A percentile compares a stretch with the other conserved stretches of the same genome.
phyloP scores from a whole-genome alignment of 2,329 filamentous ascomycete species.

The Cladosporium sp. region DNA sequence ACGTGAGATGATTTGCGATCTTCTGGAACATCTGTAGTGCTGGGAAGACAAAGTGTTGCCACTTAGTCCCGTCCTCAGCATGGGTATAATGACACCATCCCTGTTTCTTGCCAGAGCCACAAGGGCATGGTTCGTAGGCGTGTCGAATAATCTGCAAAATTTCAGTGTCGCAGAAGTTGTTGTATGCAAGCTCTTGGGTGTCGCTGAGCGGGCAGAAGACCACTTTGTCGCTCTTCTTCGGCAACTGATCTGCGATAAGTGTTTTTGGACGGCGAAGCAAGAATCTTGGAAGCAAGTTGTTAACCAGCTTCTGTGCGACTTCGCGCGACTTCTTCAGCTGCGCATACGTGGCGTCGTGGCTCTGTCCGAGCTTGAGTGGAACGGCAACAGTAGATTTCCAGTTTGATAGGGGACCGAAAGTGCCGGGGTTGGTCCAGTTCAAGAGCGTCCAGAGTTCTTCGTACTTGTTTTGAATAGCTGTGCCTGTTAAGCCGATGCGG shows the following conservation, averaged over 20 bases:
- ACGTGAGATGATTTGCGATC: constrained; percentile 86
- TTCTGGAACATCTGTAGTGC: constrained; percentile 81
- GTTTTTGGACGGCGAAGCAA: constrained; percentile 93
- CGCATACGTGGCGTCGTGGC: constrained; percentile 81
- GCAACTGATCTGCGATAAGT: constrained; percentile 86
- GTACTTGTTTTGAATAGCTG: constrained; percentile 96
- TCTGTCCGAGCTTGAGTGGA: constrained; percentile 83
- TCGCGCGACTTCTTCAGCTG: constrained; percentile 79
- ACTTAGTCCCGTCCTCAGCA: constrained; percentile 51
- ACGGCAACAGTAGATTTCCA: constrained; percentile 79
- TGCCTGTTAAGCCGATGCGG: constrained; percentile 89
- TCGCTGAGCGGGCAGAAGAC: constrained; percentile 92
- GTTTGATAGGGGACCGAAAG: constrained; percentile 64
- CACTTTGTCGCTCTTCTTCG: constrained; percentile 90
- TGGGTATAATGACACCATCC: constrained; percentile 77
- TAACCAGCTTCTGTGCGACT: constrained; percentile 79
- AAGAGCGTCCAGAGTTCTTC: constrained; percentile 94
- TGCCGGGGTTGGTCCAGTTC: constrained; percentile 92
- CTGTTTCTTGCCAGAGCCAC: constrained; percentile 66
- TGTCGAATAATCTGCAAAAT: constrained; percentile 68
- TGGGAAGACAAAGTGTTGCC: constrained; percentile 81
- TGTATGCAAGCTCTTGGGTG: constrained; percentile 78
- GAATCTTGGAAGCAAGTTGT: constrained; percentile 84
- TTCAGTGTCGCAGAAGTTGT: constrained; percentile 73
- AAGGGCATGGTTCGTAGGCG: constrained; percentile 68